Base-by-base conservation (phyloP, 2,329 filamentous ascomycete genomes). In the Pseudogymnoascus sp. region DNA sequence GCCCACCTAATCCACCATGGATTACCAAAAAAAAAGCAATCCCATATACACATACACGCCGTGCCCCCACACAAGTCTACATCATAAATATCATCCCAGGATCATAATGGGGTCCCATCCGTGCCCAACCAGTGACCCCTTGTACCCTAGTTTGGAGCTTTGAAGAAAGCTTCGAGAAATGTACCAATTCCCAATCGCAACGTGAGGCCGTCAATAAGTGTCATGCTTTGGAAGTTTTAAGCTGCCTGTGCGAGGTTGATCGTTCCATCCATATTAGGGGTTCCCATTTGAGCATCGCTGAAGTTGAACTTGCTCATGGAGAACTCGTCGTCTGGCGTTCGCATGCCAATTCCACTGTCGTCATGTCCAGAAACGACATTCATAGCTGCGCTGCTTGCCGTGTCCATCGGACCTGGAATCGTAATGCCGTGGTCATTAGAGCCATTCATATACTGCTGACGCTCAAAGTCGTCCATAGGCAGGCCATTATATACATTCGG, bases 311-410 rank as follows among this genome's bases (percentile, higher is more conserved):
- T 87, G 61, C 83, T 82, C 72, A 84, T 80, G 1, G 81, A 77
- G 55, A 85, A 85, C 25, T 88, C 85, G 62, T 88, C 85, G 61
- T 88, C 86, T 0, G 85, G 85, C 4, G 85, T 87, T 60, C 84
- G 78, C 68, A 91, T 87, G 31, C 87, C 87, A 64, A 91, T 91
- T 1, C 88, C 88, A 69, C 88, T 91, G 67, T 91, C 89, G 67
- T 91, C 88, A 65, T 88, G 83, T 4, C 58, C 58, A 7, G 35
- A 38, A 11, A 60, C 58, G 9, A 60, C 58, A 23, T 80, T 79
- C 52, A 78, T 73, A 3, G 73, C 71, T 65, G 77, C 77, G 70
- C 83, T 76, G 69, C 75, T 78, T 67, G 77, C 75, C 45, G 69
- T 63, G 65, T 73, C 71, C 71, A 73, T 73, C 5, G 70, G 71